phyloP scores from a whole-genome alignment of 352 stramenopile species.

The Globisporangium paddicum region DNA sequence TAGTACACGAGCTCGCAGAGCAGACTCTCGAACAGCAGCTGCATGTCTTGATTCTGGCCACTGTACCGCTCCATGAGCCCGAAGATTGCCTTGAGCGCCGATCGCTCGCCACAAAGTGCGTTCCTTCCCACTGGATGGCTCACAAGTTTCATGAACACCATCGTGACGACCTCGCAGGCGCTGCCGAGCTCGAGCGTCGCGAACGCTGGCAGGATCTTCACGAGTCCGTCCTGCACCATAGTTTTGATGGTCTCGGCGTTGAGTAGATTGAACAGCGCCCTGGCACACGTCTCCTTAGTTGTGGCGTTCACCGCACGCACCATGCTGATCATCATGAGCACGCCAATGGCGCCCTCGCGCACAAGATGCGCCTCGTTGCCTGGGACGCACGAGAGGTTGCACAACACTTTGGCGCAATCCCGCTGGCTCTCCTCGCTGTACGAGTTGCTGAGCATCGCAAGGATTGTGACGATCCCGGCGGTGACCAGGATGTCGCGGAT shows the following conservation, averaged over 20 bases:
- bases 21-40: slow-evolving; percentile 35
- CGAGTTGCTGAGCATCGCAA: slow-evolving; percentile 65
- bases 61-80: slow-evolving; percentile 27
- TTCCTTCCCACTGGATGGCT: slow-evolving; percentile 35
- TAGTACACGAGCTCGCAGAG: slow-evolving; percentile 46
- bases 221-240: slow-evolving; percentile 61
- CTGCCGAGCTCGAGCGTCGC: slow-evolving; percentile 20
- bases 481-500: slow-evolving; percentile 46
- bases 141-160: slow-evolving; percentile 59
- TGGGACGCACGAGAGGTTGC: slow-evolving; percentile 58
- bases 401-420: slow-evolving; percentile 68
- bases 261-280: slow-evolving; percentile 63
- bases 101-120: slow-evolving; percentile 36
- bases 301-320: slow-evolving; percentile 50
- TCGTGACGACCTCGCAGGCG: slow-evolving; percentile 31
- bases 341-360: slow-evolving; percentile 45
- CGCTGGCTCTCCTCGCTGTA: slow-evolving; percentile 81
- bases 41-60: not conserved
- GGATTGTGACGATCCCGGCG: slow-evolving; percentile 42
- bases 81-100: slow-evolving; percentile 50
- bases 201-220: slow-evolving; percentile 58
- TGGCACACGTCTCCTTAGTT: slow-evolving; percentile 70
- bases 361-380: slow-evolving; percentile 49
- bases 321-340: slow-evolving; percentile 82
- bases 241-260: slow-evolving; percentile 49